Evolutionary conservation across 768 basidiomycete species (phyloP).

Genomic region (Amanita exitialis): DNA sequence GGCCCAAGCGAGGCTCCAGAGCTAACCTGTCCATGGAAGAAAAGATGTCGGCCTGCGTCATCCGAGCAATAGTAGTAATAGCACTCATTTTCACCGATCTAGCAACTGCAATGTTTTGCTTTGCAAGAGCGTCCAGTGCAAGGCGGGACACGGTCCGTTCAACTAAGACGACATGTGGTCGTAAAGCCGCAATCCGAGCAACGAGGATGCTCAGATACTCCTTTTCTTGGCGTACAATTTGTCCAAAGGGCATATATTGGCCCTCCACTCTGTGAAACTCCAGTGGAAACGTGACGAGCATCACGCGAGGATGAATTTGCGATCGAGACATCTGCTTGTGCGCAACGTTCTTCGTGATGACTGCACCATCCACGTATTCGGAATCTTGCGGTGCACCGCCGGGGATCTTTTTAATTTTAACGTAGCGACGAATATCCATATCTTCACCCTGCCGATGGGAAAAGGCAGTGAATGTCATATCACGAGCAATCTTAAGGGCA

Average conservation of each 20-base stretch:
- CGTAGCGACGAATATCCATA: constrained; percentile 91
- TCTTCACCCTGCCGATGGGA: constrained; percentile 78
- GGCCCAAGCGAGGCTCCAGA: constrained; percentile 79
- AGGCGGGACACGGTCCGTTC: constrained; percentile 87
- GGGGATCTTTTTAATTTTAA: constrained; percentile 98
- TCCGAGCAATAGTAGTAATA: constrained; percentile 80
- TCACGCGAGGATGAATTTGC: constrained; percentile 81
- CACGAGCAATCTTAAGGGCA: constrained; percentile 77
- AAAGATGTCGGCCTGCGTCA: constrained; percentile 92
- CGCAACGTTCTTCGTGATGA: constrained; percentile 96
- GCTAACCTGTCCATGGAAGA: constrained; percentile 94
- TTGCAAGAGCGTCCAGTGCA: constrained; percentile 78
- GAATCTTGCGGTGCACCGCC: constrained; percentile 89
- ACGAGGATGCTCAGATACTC: constrained; percentile 87
- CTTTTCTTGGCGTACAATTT: constrained; percentile 86
- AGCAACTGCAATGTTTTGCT: constrained; percentile 84
- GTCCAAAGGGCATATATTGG: constrained; percentile 88
- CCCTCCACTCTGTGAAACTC: constrained; percentile 91
- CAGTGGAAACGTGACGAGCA: constrained; percentile 91
- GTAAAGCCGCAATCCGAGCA: constrained; percentile 78
- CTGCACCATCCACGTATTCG: constrained; percentile 93
- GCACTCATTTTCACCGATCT: constrained; percentile 83
- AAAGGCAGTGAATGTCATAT: constrained; percentile 65
- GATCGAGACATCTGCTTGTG: constrained; percentile 89
- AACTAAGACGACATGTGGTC: constrained; percentile 88